Percentiles rank a stretch among this genome's conserved stretches.
These are phyloP conservation scores for Fomitopsis palustris DNA, from an alignment of 1,284 basidiomycete genomes.

Conservation along the genomic window DNA sequence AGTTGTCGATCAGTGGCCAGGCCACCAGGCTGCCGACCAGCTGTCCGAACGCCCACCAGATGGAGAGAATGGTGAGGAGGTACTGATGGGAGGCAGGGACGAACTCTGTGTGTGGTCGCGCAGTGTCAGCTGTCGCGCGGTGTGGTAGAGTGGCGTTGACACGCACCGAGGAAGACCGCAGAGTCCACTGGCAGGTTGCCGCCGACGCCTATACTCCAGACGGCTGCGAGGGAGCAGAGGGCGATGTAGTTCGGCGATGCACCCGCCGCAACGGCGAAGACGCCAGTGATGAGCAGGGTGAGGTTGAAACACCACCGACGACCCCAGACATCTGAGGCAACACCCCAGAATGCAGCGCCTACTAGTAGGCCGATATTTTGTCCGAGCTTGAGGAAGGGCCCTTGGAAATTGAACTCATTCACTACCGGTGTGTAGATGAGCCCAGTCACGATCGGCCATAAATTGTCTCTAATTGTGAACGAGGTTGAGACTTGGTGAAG, in stretches of 20 bases:
- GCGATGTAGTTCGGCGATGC: constrained; percentile 51
- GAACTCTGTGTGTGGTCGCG: constrained; percentile 39
- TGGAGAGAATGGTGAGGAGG: constrained; percentile 56
- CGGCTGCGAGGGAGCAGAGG: constrained; percentile 50
- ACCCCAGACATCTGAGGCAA: constrained; percentile 60
- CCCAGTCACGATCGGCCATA: constrained; percentile 31
- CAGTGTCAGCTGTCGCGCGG: not conserved
- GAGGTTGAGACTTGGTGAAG: too few species aligned
- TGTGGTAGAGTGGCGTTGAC: not conserved
- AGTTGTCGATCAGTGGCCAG: constrained; percentile 65
- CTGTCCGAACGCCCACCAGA: constrained; percentile 67
- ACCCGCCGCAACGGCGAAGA: constrained; percentile 63
- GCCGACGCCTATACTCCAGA: constrained; percentile 64
- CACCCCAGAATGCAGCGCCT: constrained; percentile 62
- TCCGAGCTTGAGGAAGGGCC: constrained; percentile 52
- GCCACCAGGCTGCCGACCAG: constrained; percentile 58
- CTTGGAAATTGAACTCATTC: constrained; percentile 50
- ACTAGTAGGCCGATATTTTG: constrained; percentile 61
- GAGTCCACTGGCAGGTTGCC: constrained; percentile 80
- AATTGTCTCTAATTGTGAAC: not conserved
- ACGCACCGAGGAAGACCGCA: constrained; percentile 70
- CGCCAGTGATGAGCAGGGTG: constrained; percentile 66
- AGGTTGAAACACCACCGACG: constrained; percentile 70
- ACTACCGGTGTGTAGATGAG: constrained; percentile 53
- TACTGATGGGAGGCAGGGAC: constrained; percentile 61